Percentiles rank a stretch among this genome's conserved stretches.
These are phyloP conservation scores for Crithidia expoeki DNA, from an alignment of 208 protist species.

Conservation along the genomic window DNA sequence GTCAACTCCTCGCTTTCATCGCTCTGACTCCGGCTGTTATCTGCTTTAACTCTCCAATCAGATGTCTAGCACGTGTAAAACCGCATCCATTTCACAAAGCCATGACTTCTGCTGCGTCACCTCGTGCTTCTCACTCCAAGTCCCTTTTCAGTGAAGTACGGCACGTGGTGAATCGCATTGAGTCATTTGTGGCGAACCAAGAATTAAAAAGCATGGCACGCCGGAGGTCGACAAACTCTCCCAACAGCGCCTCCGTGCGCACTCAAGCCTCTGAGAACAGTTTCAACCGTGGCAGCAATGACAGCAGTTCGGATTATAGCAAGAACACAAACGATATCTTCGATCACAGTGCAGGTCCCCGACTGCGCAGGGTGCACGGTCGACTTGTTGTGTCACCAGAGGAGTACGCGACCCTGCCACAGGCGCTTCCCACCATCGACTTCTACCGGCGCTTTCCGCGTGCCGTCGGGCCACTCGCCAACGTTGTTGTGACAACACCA, in stretches of 20 bases:
- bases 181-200: not conserved
- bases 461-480: slow-evolving; percentile 7
- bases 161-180: not conserved
- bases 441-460: slow-evolving; percentile 14
- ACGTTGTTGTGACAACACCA: not conserved
- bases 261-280: not conserved
- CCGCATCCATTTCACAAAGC: too few relatives aligned
- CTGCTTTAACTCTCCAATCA: too few relatives aligned
- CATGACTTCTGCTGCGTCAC: not conserved
- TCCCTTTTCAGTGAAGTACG: not conserved
- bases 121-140: not conserved
- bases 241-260: not conserved
- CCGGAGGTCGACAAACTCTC: not conserved
- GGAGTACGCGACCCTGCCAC: not conserved
- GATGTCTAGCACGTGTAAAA: too few relatives aligned
- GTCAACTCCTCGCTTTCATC: too few relatives aligned
- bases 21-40: too few relatives aligned
- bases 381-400: not conserved
- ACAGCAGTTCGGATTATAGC: not conserved
- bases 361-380: not conserved
- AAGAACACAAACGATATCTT: not conserved
- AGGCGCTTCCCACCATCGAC: slow-evolving; percentile 6
- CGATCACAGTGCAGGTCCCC: not conserved
- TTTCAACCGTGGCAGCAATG: not conserved
- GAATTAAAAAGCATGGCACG: not conserved